phyloP scores from a whole-genome alignment of 108 stramenopile genomes.

The Skeletonema marinoi region DNA sequence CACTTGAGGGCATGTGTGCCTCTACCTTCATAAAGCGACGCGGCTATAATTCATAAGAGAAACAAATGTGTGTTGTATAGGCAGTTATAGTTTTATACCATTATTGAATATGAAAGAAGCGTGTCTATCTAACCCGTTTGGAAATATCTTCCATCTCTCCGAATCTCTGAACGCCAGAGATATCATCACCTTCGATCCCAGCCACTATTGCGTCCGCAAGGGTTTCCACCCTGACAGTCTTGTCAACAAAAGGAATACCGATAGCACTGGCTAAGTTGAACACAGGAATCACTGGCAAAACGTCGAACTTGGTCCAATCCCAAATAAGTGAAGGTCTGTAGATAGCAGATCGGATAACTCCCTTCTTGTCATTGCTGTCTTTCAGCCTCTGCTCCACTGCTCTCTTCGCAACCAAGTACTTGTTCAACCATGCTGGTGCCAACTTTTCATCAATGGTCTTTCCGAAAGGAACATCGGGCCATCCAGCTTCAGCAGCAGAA shows the following conservation, averaged over 20 bases:
- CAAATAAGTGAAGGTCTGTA: constrained; percentile 81
- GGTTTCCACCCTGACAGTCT: constrained; percentile 76
- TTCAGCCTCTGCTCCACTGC: constrained; percentile 64
- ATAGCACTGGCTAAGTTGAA: constrained; percentile 72
- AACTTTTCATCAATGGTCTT: constrained; percentile 55
- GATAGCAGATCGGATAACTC: constrained; percentile 62
- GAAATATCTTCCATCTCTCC: constrained; percentile 53
- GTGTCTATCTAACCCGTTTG: constrained; percentile 31
- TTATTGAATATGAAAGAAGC: not conserved
- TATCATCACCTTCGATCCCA: constrained; percentile 46
- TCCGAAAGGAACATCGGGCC: constrained; percentile 81
- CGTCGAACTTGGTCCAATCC: constrained; percentile 78
- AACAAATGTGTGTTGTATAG: not conserved
- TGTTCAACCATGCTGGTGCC: constrained; percentile 76
- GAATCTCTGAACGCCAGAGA: constrained; percentile 54
- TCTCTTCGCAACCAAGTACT: constrained; percentile 78
- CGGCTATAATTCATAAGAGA: constrained; percentile 3
- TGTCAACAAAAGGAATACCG: constrained; percentile 86
- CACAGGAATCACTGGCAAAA: constrained; percentile 64
- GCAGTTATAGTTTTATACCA: not conserved
- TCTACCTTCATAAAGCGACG: not conserved
- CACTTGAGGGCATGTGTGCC: not conserved
- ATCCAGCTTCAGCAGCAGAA: constrained; percentile 86
- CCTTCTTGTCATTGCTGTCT: constrained; percentile 26
- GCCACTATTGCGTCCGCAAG: constrained; percentile 82